phyloP scores from a whole-genome alignment of 768 basidiomycete genomes.

The Rhodotorula paludigena region DNA sequence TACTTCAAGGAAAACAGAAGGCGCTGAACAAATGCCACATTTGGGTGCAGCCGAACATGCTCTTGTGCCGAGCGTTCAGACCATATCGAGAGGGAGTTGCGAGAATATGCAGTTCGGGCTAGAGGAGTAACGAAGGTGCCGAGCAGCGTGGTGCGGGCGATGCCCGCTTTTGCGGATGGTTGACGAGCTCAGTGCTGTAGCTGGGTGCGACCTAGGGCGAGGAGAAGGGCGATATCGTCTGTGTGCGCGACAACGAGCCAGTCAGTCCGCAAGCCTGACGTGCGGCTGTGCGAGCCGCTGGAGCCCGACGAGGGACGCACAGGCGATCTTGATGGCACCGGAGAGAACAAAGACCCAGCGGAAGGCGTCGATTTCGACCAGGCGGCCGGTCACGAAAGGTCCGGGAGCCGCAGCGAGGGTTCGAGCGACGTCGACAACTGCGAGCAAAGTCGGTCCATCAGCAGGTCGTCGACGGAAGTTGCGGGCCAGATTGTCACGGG shows the following conservation, averaged over 20 bases:
- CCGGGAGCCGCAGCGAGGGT: constrained; percentile 16
- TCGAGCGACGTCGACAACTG: constrained; percentile 25
- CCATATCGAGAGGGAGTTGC: no score
- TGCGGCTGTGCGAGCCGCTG: background rate
- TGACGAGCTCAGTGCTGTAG: background rate
- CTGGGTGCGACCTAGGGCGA: background rate
- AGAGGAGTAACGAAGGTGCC: background rate
- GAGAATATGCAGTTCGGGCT: no score
- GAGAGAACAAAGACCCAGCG: constrained; percentile 15
- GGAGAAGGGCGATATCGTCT: constrained; percentile 7
- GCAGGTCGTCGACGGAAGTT: no score
- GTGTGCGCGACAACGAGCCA: background rate
- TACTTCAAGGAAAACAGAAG: no score
- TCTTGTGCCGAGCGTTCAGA: no score
- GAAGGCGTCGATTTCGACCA: constrained; percentile 7
- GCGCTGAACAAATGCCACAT: no score
- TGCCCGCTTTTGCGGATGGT: background rate
- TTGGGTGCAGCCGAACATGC: no score
- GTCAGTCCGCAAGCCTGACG: background rate
- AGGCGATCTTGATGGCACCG: constrained; percentile 17
- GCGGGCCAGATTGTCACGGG: background rate
- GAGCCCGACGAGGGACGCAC: background rate
- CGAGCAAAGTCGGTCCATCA: background rate
- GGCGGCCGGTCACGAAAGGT: constrained; percentile 22
- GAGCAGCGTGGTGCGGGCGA: background rate